Evolutionary conservation across 2,329 filamentous ascomycete genomes (phyloP), one percentile per base, ranked within the genome.

Genomic region (Verticillium dahliae): DNA sequence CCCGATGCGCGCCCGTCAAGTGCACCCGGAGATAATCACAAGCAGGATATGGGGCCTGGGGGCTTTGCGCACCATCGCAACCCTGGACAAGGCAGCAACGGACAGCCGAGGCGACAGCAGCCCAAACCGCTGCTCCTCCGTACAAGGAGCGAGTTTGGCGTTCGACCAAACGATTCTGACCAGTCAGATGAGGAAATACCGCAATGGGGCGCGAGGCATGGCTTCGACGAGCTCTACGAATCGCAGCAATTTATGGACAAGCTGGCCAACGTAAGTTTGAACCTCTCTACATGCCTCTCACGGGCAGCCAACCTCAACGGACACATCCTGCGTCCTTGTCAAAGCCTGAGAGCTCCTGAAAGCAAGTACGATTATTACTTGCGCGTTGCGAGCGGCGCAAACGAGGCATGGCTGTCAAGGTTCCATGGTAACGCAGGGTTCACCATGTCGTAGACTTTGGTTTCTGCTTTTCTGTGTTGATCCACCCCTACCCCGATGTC

Each of bases 211-310:
- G 82, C 82, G 73, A 85, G 93, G 57, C 93, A 97, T 77, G 93
- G 93, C 57, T 97, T 95, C 79, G 92, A 96, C 71, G 90, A 93
- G 68, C 92, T 97, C 74, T 92, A 96, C 73, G 90, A 92, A 71
- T 96, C 90, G 5, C 90, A 92, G 67, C 92, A 97, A 71, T 93
- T 96, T 69, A 90, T 96, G 68, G 90, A 90, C 62, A 85, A 92
- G 67, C 81, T 97, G 65, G 91, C 90, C 59, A 92, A 89, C 72
- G 90, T 92, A 78, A 78, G 88, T 82, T 67, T 58, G 54, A 33
- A 34, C 13, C 9, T 33, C 9, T 34, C n/a, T 15, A 9, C 31
- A 34, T 56, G 15, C 2, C 10, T 56, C 31, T 56, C 4, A 6
- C 14, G 27, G 45, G 7, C 7, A 22, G 13, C 13, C n/a, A 4